Evolutionary conservation across 2,329 filamentous ascomycete species (phyloP).

Genomic region (Trichoderma atrobrunneum): DNA sequence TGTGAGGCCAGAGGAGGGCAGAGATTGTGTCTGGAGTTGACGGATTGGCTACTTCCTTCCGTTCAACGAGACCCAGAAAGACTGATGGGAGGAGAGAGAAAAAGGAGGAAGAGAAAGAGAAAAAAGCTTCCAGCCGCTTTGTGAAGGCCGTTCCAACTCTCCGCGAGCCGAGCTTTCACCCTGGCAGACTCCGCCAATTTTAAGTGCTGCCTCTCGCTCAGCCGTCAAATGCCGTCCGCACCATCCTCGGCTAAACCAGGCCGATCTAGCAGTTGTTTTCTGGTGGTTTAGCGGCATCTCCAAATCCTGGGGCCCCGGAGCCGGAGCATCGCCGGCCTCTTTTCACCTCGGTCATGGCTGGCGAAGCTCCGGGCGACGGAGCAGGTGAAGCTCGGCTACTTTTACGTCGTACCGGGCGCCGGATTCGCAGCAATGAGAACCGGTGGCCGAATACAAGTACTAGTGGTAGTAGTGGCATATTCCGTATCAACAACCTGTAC

Average conservation of each 20-base stretch:
- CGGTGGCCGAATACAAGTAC: neutral
- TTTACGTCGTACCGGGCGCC: neutral
- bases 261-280: neutral
- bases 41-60: neutral
- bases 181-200: constrained; percentile 6
- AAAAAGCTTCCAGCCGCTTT: constrained; percentile 7
- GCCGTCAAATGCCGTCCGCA: constrained; percentile 19
- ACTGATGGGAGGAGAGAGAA: neutral
- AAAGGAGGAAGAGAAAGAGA: neutral
- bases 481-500: neutral
- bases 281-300: neutral
- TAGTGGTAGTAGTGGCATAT: neutral
- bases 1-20: constrained; percentile 19
- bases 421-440: neutral
- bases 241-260: constrained; percentile 20
- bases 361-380: constrained; percentile 3
- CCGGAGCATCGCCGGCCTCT: constrained; percentile 12
- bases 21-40: neutral
- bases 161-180: neutral
- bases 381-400: constrained; percentile 5
- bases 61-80: neutral
- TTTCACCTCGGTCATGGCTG: constrained; percentile 14
- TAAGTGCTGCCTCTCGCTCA: neutral
- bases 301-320: neutral
- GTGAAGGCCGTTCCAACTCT: neutral